Evolutionary conservation across 2,329 filamentous ascomycete genomes (phyloP), one percentile per base, ranked within the genome.

Genomic region (Neonectria hederae): DNA sequence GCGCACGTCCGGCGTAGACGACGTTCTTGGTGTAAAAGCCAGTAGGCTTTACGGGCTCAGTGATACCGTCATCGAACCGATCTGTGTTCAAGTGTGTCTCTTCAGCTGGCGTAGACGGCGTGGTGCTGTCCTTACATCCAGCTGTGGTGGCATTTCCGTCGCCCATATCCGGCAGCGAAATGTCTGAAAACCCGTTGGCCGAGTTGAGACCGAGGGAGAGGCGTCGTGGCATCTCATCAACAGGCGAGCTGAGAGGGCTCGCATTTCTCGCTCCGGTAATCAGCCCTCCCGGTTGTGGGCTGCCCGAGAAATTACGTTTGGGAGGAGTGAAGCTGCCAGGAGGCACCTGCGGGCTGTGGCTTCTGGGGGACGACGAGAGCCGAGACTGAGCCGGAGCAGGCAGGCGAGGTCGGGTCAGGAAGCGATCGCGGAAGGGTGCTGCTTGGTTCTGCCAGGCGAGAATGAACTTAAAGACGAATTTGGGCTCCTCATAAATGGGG

Each of bases 401-500:
- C 4, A 96, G 84, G 13, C 90, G 84, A 1, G 92, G 92, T 5
- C 88, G 85, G 22, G 83, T 84, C 21, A 94, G 81, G n/a, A 90
- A 84, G 3, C 89, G 86, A 43, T 90, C 86, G 3, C 85, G 86
- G 0, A 82, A 81, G 56, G 86, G 83, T 66, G 86, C 83, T 21
- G 83, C 77, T 24, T 86, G 86, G 53, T 84, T 79, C 43, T 89
- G 83, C 84, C 87, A 90, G 64, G 91, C 89, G 2, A 94, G 83
- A 10, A 90, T 88, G 73, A 94, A 94, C 66, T 90, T 92, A 82
- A 94, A 94, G 64, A 88, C 84, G 72, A 87, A 93, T 67, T 84
- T 82, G 75, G 84, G 79, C 75, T 86, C 79, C 69, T 87, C 84
- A 63, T 79, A 86, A 6, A 84, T 79, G 0, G 87, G 86, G 2